Conservation (phyloP, 2,329 filamentous ascomycete species). For the Aspergillus sp. region DNA sequence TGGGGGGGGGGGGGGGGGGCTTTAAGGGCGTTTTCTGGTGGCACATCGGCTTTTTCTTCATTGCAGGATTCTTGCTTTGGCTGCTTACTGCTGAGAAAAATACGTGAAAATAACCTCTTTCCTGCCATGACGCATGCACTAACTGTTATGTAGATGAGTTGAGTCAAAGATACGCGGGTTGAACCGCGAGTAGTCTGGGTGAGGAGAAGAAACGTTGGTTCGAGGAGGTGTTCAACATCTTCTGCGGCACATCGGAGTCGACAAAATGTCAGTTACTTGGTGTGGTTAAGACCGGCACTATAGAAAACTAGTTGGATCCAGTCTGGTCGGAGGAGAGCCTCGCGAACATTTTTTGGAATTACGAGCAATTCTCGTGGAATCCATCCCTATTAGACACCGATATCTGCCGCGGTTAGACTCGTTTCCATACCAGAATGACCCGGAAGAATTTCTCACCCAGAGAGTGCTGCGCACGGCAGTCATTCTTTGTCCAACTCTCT, state of each 20-base stretch:
- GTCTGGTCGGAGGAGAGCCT: background rate
- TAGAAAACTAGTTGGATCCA: background rate
- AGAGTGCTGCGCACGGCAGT: background rate
- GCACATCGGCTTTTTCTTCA: too few relatives aligned
- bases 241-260: background rate
- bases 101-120: background rate
- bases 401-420: background rate
- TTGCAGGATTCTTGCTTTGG: background rate
- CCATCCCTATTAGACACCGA: background rate
- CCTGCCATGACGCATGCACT: background rate
- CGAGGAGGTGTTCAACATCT: background rate
- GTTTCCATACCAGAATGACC: conserved; percentile 2
- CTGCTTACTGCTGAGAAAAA: background rate
- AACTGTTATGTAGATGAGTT: background rate
- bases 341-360: background rate
- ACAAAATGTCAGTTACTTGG: background rate
- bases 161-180: background rate
- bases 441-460: background rate
- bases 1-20: too few relatives aligned
- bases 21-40: too few relatives aligned
- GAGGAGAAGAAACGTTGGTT: background rate
- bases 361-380: background rate
- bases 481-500: background rate
- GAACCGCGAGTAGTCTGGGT: background rate
- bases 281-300: background rate